These are phyloP conservation scores for Fonsecaea monophora DNA, from an alignment of 2,329 filamentous ascomycete genomes.

Conservation along the genomic window DNA sequence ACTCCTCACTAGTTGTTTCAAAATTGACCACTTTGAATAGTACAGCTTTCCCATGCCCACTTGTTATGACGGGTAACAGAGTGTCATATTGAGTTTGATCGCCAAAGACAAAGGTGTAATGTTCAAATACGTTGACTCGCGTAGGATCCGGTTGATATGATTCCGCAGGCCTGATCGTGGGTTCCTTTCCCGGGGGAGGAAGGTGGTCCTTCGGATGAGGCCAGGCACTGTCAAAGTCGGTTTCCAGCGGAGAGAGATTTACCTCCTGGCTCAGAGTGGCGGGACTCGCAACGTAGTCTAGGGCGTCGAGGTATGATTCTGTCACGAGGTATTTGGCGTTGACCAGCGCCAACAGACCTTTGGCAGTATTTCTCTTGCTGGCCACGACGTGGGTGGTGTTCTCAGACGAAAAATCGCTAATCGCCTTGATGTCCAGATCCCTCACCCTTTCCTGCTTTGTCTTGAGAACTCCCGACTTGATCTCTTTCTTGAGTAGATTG, in stretches of 20 bases:
- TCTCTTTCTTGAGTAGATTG: constrained; percentile 74
- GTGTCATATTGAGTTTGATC: constrained; percentile 76
- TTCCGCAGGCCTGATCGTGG: constrained; percentile 69
- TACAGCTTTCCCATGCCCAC: constrained; percentile 82
- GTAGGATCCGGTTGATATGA: constrained; percentile 73
- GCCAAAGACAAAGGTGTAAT: constrained; percentile 88
- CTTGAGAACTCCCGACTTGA: constrained; percentile 69
- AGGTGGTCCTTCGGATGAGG: constrained; percentile 75
- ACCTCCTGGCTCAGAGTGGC: constrained; percentile 59
- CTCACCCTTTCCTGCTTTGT: constrained; percentile 72
- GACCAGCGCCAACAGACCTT: constrained; percentile 84
- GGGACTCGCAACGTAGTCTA: constrained; percentile 66
- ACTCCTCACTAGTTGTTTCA: constrained; percentile 73
- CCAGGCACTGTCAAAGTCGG: constrained; percentile 80
- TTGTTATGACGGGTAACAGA: constrained; percentile 75
- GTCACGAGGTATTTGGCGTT: constrained; percentile 80
- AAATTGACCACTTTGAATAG: constrained; percentile 66
- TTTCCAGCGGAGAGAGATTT: constrained; percentile 68
- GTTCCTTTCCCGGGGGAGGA: constrained; percentile 77
- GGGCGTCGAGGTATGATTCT: constrained; percentile 73
- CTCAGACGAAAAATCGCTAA: constrained; percentile 71
- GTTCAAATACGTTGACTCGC: constrained; percentile 77
- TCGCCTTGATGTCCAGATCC: constrained; percentile 85
- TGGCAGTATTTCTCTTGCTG: constrained; percentile 87
- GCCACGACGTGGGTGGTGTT: constrained; percentile 87